A percentile compares a stretch with the other conserved stretches of the same genome.
These are phyloP conservation scores for Adiantum capillusveneris DNA, from an alignment of 75 land plant species.

Conservation along the genomic window DNA sequence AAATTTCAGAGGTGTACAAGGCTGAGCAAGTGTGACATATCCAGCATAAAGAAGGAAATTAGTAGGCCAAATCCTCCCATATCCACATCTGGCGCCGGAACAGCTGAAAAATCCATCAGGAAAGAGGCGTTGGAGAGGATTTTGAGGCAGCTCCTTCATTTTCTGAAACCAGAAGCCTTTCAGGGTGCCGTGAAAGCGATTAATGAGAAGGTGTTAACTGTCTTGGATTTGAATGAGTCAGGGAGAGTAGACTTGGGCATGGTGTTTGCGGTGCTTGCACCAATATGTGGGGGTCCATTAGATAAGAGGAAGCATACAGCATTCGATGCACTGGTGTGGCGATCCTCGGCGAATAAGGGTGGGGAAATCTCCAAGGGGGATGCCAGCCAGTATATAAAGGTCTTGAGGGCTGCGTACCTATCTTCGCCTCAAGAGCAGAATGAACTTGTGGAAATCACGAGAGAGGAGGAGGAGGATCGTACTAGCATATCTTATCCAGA, in stretches of 20 bases:
- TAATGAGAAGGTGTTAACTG: conserved; percentile 63
- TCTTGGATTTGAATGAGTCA: conserved; percentile 42
- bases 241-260: conserved; percentile 83
- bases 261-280: conserved; percentile 76
- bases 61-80: conserved; percentile 41
- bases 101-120: conserved; percentile 64
- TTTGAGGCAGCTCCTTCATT: conserved; percentile 49
- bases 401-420: conserved; percentile 72
- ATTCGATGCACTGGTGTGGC: conserved; percentile 80
- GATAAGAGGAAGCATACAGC: conserved; percentile 75
- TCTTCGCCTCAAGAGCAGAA: conserved; percentile 49
- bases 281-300: conserved; percentile 62
- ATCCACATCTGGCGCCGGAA: conserved; percentile 47
- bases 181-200: conserved; percentile 79
- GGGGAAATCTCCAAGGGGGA: conserved; percentile 48
- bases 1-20: conserved; percentile 74
- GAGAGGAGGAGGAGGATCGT: conserved; percentile 26
- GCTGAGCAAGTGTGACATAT: conserved; percentile 52
- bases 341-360: conserved; percentile 31
- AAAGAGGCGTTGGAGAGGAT: conserved; percentile 75
- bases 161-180: conserved; percentile 77
- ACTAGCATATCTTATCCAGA: conserved; percentile 38
- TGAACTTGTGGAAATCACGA: conserved; percentile 54
- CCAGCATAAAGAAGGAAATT: conserved; percentile 46
- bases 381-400: conserved; percentile 52